Conservation (phyloP, 2,329 filamentous ascomycete species). For the Pseudogymnoascus sp. region DNA sequence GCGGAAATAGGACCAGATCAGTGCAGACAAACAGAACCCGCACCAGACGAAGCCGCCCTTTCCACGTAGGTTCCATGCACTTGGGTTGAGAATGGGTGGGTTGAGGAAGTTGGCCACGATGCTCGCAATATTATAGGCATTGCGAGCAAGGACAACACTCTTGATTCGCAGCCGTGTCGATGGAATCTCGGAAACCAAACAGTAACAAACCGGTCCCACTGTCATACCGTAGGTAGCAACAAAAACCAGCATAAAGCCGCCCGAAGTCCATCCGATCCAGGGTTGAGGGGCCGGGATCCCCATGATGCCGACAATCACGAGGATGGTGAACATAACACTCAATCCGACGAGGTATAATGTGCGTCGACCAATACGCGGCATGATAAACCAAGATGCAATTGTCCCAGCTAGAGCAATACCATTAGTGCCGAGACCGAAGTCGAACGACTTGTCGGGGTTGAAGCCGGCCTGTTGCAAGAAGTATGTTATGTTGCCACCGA, state of each 20-base stretch:
- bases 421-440: conserved; percentile 35
- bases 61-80: conserved; percentile 28
- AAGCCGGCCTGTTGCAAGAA: conserved; percentile 42
- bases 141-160: background rate
- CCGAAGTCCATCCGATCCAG: conserved; percentile 26
- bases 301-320: conserved; percentile 22
- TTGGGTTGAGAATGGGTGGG: conserved; percentile 17
- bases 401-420: conserved; percentile 36
- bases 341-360: conserved; percentile 31
- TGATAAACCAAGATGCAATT: conserved; percentile 35
- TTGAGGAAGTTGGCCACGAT: conserved; percentile 14
- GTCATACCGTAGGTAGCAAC: conserved; percentile 1
- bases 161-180: background rate
- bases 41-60: conserved; percentile 36
- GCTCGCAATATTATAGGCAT: background rate
- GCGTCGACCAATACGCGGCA: conserved; percentile 63
- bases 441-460: conserved; percentile 31
- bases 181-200: background rate
- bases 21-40: conserved; percentile 30
- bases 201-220: conserved; percentile 12
- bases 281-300: conserved; percentile 18
- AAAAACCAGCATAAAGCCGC: background rate
- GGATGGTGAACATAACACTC: conserved; percentile 14
- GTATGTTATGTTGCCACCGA: conserved; percentile 40
- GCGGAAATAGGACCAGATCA: conserved; percentile 36